Percentiles rank a stretch among this genome's conserved stretches.
These are phyloP conservation scores for Hyaloperonospora brassicae DNA, from an alignment of 352 stramenopile species.

Conservation along the genomic window DNA sequence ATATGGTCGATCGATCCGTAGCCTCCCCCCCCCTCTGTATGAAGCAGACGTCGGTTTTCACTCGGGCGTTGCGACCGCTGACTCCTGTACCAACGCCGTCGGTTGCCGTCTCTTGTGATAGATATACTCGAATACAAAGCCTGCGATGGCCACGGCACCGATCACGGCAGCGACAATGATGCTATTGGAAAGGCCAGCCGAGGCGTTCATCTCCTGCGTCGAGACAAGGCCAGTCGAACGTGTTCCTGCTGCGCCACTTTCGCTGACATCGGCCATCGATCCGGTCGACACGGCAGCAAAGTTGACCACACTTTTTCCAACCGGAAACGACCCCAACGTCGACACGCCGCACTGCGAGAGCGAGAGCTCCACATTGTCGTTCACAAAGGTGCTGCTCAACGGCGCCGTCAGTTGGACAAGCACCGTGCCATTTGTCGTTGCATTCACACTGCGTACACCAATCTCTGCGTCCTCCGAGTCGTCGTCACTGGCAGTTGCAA, in stretches of 20 bases:
- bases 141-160: conserved; percentile 45
- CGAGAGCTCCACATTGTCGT: conserved; percentile 30
- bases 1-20: conserved; percentile 18
- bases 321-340: conserved; percentile 14
- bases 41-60: conserved; percentile 13
- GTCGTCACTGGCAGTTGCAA: conserved; percentile 10
- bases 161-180: conserved; percentile 65
- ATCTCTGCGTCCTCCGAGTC: conserved; percentile 11
- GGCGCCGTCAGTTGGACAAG: conserved; percentile 32
- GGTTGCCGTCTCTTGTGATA: conserved; percentile 62
- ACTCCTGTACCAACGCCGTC: conserved; percentile 16
- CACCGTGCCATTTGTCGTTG: conserved; percentile 36
- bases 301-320: conserved; percentile 14
- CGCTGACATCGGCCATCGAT: conserved; percentile 11
- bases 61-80: conserved; percentile 13
- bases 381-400: conserved; percentile 24
- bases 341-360: conserved; percentile 45
- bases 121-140: conserved; percentile 65
- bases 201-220: conserved; percentile 43
- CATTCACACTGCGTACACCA: conserved; percentile 29
- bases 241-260: conserved; percentile 5
- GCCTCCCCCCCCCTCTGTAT: conserved; percentile 1
- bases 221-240: conserved; percentile 20
- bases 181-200: conserved; percentile 56
- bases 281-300: conserved; percentile 16